Evolutionary conservation across 345 rosid genomes (phyloP), one percentile per base, ranked within the genome.

Genomic region (Aquilaria sinensis): DNA sequence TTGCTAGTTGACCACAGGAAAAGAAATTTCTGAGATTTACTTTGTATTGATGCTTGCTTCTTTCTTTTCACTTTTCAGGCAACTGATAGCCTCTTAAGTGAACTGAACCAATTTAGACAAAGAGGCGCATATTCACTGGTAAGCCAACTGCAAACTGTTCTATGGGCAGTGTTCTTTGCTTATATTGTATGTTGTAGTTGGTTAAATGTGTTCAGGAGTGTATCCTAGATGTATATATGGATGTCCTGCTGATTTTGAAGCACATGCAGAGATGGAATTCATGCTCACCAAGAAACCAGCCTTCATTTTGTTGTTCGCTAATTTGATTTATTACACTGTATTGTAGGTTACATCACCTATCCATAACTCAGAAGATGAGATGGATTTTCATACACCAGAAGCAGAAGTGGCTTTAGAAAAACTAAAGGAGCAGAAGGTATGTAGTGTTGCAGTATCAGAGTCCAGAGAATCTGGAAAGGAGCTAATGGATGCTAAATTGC

Each of bases 291-390:
- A 37, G 8, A 37, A 37, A 9, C 43, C 23, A 23, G 23, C 43
- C 43, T 4, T 37, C 7, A 37, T 9, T 37, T 37, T 37, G 7
- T n/a, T 51, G 31, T 47, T 23, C 46, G 8, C 56, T 34, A 47
- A 50, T 41, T 15, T 62, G 23, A 60, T 51, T 56, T 43, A 30
- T 12, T 64, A 23, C 23, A 23, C 23, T 23, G 23, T 23, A 23
- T 74, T 69, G 67, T 83, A 90, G 97, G 76, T 70, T 51, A 73
- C 70, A 43, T 51, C 71, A 74, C 78, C 88, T 33, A 62, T 60
- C 60, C 71, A 60, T 55, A 85, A 77, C 67, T 71, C 59, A 37
- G 73, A 51, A 63, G 87, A 78, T 62, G 82, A 80, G 62, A 57
- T 61, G 63, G 66, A 72, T 63, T 68, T 70, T 58, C 60, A 63